Evolutionary conservation across 2,329 filamentous ascomycete genomes (phyloP).

Genomic region (Myriangium duriaei): DNA sequence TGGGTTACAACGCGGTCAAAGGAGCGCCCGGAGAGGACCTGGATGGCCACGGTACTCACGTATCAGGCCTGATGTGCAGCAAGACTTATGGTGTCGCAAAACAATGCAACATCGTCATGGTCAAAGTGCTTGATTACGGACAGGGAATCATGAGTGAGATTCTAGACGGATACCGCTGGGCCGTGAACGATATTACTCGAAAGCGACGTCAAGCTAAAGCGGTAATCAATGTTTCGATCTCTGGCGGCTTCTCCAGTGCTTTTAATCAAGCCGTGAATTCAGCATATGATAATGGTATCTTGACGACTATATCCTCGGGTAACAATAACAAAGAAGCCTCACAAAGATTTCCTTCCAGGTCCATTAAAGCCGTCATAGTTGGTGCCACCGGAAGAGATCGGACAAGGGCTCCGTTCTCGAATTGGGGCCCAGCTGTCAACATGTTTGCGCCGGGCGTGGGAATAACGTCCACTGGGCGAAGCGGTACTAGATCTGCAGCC

Average conservation of each 20-base stretch:
- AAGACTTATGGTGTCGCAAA: slow-evolving; percentile 51
- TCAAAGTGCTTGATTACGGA: slow-evolving; percentile 41
- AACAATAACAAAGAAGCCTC: slow-evolving; percentile 29
- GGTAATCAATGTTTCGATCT: slow-evolving; percentile 46
- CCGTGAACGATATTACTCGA: slow-evolving; percentile 22
- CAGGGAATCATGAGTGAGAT: slow-evolving; percentile 40
- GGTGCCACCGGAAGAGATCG: slow-evolving; percentile 22
- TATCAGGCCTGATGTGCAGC: slow-evolving; percentile 49
- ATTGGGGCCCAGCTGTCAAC: slow-evolving; percentile 27
- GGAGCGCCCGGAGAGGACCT: slow-evolving; percentile 28
- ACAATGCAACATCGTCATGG: slow-evolving; percentile 41
- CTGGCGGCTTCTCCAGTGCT: slow-evolving; percentile 32
- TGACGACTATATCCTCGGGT: slow-evolving; percentile 44
- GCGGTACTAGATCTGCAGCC: slow-evolving; percentile 30
- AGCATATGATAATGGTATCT: slow-evolving; percentile 36
- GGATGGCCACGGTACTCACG: slow-evolving; percentile 53
- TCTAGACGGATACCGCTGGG: slow-evolving; percentile 47
- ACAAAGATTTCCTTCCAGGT: slow-evolving; percentile 22
- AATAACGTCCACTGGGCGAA: slow-evolving; percentile 36
- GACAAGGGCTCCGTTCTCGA: slow-evolving; percentile 27
- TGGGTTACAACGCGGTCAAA: slow-evolving; percentile 20
- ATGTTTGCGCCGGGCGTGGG: slow-evolving; percentile 26
- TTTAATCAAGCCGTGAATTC: slow-evolving; percentile 40
- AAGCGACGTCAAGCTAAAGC: slow-evolving; percentile 25
- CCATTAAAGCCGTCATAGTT: slow-evolving; percentile 24